Base-by-base conservation (phyloP, 2,329 filamentous ascomycete genomes). In the Colletotrichum sp. region DNA sequence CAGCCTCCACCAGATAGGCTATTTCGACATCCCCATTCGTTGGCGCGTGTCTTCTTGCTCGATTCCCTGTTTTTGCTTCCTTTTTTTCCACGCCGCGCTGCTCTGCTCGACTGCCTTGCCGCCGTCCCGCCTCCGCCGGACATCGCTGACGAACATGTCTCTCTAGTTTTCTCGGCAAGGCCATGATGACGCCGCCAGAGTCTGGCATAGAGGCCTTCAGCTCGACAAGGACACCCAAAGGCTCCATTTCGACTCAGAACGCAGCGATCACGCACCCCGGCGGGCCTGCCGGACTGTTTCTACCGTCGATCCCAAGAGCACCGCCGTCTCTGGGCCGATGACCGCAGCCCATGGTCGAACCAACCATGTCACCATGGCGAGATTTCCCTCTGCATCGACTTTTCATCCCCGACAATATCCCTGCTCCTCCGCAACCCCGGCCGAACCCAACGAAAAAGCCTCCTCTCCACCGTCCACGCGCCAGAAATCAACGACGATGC, bases 1-100 rank as follows among this genome's bases (percentile, higher is more conserved):
- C 36, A 72, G 68, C 68, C 55, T 72, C 72, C 62, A 72, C 68
- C 39, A 21, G 12, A 39, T 32, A 75, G 68, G 30, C 68, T 75
- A 67, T 44, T 72, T 57, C 36, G 39, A 72, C 60, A 67, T 75
- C 52, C 49, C 24, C 18, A 39, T 63, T 67, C 62, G 52, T 34
- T 32, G 60, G 60, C 34, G 66, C 57, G 57, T 70, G 71, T 8
- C 16, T 26, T 65, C 26, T 62, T 39, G 32, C 5, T 0, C 44
- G 2, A 52, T 39, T 30, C 28, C 36, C 3, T 30, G 49, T 10
- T 34, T 24, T 64, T 30, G n/a, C 21, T 34, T 32, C 24, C 24
- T 70, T 39, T 65, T 28, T 32, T n/a, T 18, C 8, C 24, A 36
- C 30, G 10, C 39, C 15, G 64, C 12, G 21, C 2, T 21, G 18